Evolutionary conservation across 208 protist species (phyloP), one percentile per base, ranked within the genome.

Genomic region (Lotmaria passim): DNA sequence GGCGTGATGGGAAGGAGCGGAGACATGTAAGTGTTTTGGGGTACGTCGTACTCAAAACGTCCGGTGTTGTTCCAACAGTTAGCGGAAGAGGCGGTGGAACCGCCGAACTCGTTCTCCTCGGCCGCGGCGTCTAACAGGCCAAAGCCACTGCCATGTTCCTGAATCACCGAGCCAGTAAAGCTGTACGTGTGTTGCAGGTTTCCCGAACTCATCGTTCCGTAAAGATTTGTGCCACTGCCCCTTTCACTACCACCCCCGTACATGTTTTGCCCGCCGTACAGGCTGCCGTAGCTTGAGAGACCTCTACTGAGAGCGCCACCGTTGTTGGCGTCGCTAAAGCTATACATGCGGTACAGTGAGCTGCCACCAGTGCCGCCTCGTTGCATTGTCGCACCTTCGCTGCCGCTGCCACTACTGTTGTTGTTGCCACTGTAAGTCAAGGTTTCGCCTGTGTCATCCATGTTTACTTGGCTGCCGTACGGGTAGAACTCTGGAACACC

Each of bases 311-410:
- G 38, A 1, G 41, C 15, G 19, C 17, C 41, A 15, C 41, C 28
- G 41, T 51, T 51, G 11, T 51, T 38, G 3, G 24, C 14, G 28
- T 51, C 30, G 4, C 26, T 23, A 28, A 51, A 63, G 28, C 57
- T 63, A 24, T 51, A 63, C 57, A 63, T 63, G 41, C 57, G 57
- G 19, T 63, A 51, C 57, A 63, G 24, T 2, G 57, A 63, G 8
- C 12, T 38, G 57, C 41, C 26, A n/a, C 43, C 57, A 31, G 41
- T 7, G 10, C 28, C 24, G 38, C 23, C 41, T 5, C 57, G 57
- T 21, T 64, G 44, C 59, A 64, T 12, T 1, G 23, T 17, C 15
- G 17, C 44, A 30, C 28, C 44, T n/a, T 28, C 14, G 3, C 19
- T 47, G 15, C 30, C 31, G 41, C 21, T 53, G 19, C 11, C 21